These are phyloP conservation scores for Kwoniella shivajii DNA, from an alignment of 1,284 basidiomycete genomes.

Conservation along the genomic window DNA sequence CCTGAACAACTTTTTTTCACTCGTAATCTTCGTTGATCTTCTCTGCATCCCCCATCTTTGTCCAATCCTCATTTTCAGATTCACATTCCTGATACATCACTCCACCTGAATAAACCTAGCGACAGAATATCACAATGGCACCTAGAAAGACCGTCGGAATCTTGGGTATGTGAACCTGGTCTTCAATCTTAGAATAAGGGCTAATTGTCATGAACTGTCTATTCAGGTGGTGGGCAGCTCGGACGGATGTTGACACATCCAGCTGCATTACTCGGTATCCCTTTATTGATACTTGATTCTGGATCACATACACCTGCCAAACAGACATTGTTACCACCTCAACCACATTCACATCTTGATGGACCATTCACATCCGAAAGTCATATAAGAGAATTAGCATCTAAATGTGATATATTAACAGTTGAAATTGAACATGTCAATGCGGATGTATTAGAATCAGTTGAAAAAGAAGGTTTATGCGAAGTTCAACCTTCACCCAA, in stretches of 20 bases:
- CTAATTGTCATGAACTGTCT: not conserved
- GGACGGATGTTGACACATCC: conserved; percentile 96
- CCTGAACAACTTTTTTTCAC: conserved; percentile 9
- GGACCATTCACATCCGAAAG: conserved; percentile 83
- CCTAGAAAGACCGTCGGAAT: conserved; percentile 53
- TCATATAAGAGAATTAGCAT: conserved; percentile 79
- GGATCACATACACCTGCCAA: conserved; percentile 84
- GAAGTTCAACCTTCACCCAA: conserved; percentile 81
- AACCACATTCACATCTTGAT: conserved; percentile 70
- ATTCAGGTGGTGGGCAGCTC: conserved; percentile 88
- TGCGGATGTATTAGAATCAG: conserved; percentile 70
- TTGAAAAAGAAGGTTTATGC: conserved; percentile 61
- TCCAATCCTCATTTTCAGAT: not conserved
- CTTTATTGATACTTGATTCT: conserved; percentile 84
- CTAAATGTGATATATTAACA: conserved; percentile 84
- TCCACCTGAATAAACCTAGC: not conserved
- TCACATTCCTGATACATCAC: not conserved
- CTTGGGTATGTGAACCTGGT: conserved; percentile 37
- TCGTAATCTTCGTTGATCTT: no score
- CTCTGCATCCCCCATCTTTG: not conserved
- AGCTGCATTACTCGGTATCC: conserved; percentile 83
- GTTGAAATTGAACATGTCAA: conserved; percentile 99
- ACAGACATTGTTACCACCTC: conserved; percentile 70
- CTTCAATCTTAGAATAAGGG: not conserved
- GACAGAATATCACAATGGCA: conserved; percentile 31